Percentiles rank a stretch among this genome's conserved stretches.
Conservation (phyloP, 768 basidiomycete genomes). For the Clavulina sp. region DNA sequence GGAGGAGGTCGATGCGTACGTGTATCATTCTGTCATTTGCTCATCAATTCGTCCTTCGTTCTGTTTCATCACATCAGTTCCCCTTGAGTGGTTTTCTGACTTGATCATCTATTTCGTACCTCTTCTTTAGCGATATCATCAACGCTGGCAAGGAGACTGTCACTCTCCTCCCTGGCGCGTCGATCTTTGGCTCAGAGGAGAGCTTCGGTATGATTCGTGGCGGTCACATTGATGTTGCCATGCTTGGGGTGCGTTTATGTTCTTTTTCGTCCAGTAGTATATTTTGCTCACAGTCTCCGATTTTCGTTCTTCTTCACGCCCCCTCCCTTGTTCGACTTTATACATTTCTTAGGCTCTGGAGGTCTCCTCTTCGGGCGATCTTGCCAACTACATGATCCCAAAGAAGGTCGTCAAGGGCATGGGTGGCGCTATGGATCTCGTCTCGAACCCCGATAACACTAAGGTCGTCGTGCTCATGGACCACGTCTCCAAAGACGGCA, state of each 20-base stretch:
- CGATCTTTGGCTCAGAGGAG: slow-evolving; percentile 56
- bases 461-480: slow-evolving; percentile 84
- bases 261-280: neutral
- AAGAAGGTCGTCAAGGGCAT: slow-evolving; percentile 62
- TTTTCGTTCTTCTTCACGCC: neutral
- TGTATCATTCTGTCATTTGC: slow-evolving; percentile 9
- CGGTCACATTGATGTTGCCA: slow-evolving; percentile 85
- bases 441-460: slow-evolving; percentile 90
- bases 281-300: neutral
- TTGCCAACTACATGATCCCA: slow-evolving; percentile 98
- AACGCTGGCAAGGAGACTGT: slow-evolving; percentile 94
- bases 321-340: neutral
- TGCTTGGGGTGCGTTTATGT: slow-evolving; percentile 68
- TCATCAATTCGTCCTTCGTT: slow-evolving; percentile 2
- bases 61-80: neutral
- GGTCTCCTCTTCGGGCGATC: slow-evolving; percentile 81
- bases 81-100: neutral
- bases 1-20: slow-evolving; percentile 65
- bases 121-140: slow-evolving; percentile 54
- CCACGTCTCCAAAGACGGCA: slow-evolving; percentile 78
- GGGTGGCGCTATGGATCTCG: slow-evolving; percentile 92
- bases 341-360: slow-evolving; percentile 75
- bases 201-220: slow-evolving; percentile 91
- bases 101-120: neutral
- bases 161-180: slow-evolving; percentile 80